Evolutionary conservation across 1,284 basidiomycete species (phyloP).

Genomic region (Cerrena zonata): DNA sequence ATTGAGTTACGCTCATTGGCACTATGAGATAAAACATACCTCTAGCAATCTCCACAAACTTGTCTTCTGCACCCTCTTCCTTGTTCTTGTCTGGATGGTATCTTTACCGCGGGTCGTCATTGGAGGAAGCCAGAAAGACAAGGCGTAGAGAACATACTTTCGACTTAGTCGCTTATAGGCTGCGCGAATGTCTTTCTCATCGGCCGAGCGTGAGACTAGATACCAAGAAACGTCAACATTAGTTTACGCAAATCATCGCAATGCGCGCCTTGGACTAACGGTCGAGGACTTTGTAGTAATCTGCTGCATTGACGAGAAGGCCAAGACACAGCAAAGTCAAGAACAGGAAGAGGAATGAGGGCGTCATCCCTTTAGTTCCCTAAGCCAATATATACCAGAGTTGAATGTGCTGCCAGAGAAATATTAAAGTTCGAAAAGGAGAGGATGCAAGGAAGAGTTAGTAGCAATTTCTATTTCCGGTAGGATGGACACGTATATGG

Average conservation of each 20-base stretch:
- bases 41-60: constrained; percentile 84
- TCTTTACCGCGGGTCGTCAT: constrained; percentile 15
- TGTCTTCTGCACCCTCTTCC: constrained; percentile 73
- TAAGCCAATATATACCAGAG: no score
- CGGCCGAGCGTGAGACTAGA: constrained; percentile 72
- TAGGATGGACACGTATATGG: no score
- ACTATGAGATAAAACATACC: constrained; percentile 42
- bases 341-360: constrained; percentile 21
- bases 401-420: no score
- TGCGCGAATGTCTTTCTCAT: constrained; percentile 82
- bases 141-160: constrained; percentile 39
- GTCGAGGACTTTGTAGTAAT: constrained; percentile 73
- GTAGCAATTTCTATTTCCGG: no score
- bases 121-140: neutral
- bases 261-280: constrained; percentile 47
- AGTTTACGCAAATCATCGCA: constrained; percentile 18
- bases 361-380: neutral
- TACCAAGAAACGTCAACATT: constrained; percentile 21
- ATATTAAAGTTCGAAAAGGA: no score
- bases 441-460: no score
- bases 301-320: constrained; percentile 51
- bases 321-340: constrained; percentile 39
- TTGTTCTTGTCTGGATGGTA: constrained; percentile 92
- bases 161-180: constrained; percentile 88
- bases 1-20: no score